Conservation (phyloP, 2,329 filamentous ascomycete species). For the Aspergillus novoparasiticus region DNA sequence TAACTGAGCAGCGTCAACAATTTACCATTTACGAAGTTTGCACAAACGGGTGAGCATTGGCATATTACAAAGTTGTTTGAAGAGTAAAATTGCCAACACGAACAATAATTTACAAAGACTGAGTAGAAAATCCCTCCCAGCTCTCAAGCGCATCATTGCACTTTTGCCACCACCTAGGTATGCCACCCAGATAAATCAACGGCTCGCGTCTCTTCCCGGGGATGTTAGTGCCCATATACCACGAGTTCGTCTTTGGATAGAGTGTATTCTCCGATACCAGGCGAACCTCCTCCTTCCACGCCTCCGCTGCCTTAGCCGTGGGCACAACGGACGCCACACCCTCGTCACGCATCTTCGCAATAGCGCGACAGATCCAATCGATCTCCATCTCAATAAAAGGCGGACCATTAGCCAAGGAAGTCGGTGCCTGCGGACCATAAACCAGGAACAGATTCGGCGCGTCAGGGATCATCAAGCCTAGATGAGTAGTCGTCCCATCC, state of each 20-base stretch:
- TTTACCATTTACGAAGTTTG: too few species aligned
- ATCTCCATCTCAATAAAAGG: slow-evolving; percentile 40
- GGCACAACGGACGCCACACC: slow-evolving; percentile 13
- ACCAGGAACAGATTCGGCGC: slow-evolving; percentile 52
- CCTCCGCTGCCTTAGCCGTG: slow-evolving; percentile 13
- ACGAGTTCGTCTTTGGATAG: slow-evolving; percentile 25
- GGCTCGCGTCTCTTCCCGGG: slow-evolving; percentile 23
- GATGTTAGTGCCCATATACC: slow-evolving; percentile 30
- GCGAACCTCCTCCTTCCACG: slow-evolving; percentile 20
- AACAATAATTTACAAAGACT: background rate
- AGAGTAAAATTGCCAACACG: background rate
- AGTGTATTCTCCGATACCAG: slow-evolving; percentile 16
- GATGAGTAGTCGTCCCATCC: slow-evolving; percentile 26
- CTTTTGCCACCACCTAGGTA: slow-evolving; percentile 1
- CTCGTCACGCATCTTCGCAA: slow-evolving; percentile 19
- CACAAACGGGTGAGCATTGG: background rate
- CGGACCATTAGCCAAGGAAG: slow-evolving; percentile 38
- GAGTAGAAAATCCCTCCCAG: slow-evolving; percentile 2
- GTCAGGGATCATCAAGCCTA: slow-evolving; percentile 43
- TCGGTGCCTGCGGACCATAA: slow-evolving; percentile 40
- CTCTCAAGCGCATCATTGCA: slow-evolving; percentile 1
- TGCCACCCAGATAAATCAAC: slow-evolving; percentile 15
- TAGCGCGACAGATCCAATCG: slow-evolving; percentile 25
- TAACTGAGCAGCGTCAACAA: too few species aligned
- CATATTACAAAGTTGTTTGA: background rate